A percentile compares a stretch with the other conserved stretches of the same genome.
Evolutionary conservation across 345 rosid species (phyloP).

Genomic region (Cardiospermum halicacabum): DNA sequence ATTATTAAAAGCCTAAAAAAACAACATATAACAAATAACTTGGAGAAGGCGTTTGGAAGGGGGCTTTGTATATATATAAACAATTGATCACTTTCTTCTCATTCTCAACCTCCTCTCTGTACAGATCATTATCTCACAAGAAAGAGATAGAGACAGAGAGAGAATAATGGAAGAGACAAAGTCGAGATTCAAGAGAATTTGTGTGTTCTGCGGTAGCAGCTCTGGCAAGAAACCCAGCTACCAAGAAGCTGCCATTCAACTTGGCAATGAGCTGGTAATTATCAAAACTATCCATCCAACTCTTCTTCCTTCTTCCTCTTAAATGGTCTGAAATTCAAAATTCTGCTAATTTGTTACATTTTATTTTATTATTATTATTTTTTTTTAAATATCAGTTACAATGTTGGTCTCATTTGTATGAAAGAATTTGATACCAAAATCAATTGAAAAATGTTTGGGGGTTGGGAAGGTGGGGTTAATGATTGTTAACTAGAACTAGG

Average conservation of each 20-base stretch:
- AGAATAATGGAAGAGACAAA: slow-evolving; percentile 41
- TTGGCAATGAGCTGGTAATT: slow-evolving; percentile 83
- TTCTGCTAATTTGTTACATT: too few species aligned
- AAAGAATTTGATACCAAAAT: slow-evolving; percentile 32
- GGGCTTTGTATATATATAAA: slow-evolving; percentile 3
- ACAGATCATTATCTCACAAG: background rate
- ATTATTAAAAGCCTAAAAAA: too few species aligned
- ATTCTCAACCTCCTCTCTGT: slow-evolving; percentile 30
- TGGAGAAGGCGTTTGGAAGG: background rate
- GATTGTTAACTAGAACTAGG: slow-evolving; percentile 24
- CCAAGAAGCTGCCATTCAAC: slow-evolving; percentile 77
- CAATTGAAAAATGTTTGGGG: slow-evolving; percentile 25
- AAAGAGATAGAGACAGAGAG: slow-evolving; percentile 3
- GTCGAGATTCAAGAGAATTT: slow-evolving; percentile 76
- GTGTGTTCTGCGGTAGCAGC: slow-evolving; percentile 89
- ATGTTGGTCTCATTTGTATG: slow-evolving; percentile 9
- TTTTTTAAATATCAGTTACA: too few species aligned
- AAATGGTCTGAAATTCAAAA: too few species aligned
- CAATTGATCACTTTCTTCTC: slow-evolving; percentile 27
- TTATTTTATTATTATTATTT: too few species aligned
- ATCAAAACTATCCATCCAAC: too few species aligned
- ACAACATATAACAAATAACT: background rate
- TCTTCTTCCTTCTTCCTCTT: background rate
- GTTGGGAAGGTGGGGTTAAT: slow-evolving; percentile 42
- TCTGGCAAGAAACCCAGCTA: slow-evolving; percentile 74